Base-by-base conservation (phyloP, 2,329 filamentous ascomycete genomes). In the Fusarium graminum region DNA sequence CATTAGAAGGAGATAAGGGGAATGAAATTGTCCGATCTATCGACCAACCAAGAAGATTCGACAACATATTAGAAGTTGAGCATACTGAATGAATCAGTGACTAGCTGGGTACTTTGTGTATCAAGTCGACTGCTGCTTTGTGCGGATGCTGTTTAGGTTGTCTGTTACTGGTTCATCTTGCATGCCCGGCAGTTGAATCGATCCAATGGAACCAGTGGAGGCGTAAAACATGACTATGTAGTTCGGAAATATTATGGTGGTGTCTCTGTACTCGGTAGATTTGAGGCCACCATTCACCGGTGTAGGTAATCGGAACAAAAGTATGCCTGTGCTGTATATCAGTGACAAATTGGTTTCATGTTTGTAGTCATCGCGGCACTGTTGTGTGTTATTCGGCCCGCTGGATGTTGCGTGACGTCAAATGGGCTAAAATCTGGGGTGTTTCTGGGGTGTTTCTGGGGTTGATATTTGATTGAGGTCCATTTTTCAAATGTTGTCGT, bases 401-500 rank as follows among this genome's bases (percentile, higher is more conserved):
- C 55, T 17, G 8, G 40, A 30, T 40, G 12, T 26, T 42, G 13
- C 12, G 51, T 72, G 70, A 72, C 70, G 70, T 72, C 63, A 72
- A 36, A 44, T 7, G 6, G n/a, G 11, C 34, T 38, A 52, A 29
- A 39, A 39, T 43, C 49, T 36, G 59, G 59, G 41, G 34, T 45
- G 49, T 44, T 44, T 43, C 49, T 36, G 59, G 59, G 41, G 34
- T 45, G 49, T 44, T 44, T 22, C 40, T 44, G 47, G 50, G 52
- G 41, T 59, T 53, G 17, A 65, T 40, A 40, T 28, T 28, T 51
- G 43, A 40, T 22, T 46, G 14, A 46, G 50, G 25, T 13, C 52
- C 39, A 41, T 49, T 19, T 17, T 13, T 34, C 25, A 51, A 17
- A n/a, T 13, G 7, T 40, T 40, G 12, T 38, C 38, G 41, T 36